These are phyloP conservation scores for Helichrysum umbraculigerum DNA, from an alignment of 129 eudicot species.

Conservation along the genomic window DNA sequence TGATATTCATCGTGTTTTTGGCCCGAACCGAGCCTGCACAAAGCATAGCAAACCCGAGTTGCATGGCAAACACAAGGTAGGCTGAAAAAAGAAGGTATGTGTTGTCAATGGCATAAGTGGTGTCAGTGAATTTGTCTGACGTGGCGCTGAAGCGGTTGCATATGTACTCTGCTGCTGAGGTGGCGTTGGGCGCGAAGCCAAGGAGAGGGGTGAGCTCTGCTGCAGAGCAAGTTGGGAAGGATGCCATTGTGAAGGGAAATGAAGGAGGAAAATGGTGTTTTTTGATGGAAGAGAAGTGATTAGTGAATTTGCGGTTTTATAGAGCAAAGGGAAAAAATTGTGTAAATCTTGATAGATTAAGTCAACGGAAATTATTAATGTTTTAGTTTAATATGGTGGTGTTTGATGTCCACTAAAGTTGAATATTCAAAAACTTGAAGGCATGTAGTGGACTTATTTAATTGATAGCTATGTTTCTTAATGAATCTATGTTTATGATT, in stretches of 20 bases:
- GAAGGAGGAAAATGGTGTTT: neutral
- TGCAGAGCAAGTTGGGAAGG: constrained; percentile 50
- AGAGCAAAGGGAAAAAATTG: neutral
- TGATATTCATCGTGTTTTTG: constrained; percentile 80
- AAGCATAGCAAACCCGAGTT: constrained; percentile 78
- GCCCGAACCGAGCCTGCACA: constrained; percentile 80
- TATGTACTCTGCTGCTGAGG: constrained; percentile 61
- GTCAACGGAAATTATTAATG: constrained; percentile 23
- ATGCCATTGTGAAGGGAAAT: constrained; percentile 27
- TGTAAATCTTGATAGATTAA: neutral
- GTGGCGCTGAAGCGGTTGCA: constrained; percentile 55
- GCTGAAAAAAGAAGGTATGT: constrained; percentile 73
- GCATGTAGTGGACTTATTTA: neutral
- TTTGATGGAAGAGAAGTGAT: constrained; percentile 21
- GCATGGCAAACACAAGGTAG: constrained; percentile 75
- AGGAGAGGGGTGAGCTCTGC: constrained; percentile 70
- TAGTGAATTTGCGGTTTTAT: constrained; percentile 23
- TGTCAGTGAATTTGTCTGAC: constrained; percentile 38
- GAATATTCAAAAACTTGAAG: neutral
- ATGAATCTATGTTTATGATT: neutral
- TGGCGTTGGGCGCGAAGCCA: constrained; percentile 51
- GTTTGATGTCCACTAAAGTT: neutral
- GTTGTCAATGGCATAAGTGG: constrained; percentile 60
- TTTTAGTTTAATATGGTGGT: constrained; percentile 1
- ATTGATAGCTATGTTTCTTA: neutral